These are phyloP conservation scores for Apiospora marii DNA, from an alignment of 2,329 filamentous ascomycete genomes.

Conservation along the genomic window DNA sequence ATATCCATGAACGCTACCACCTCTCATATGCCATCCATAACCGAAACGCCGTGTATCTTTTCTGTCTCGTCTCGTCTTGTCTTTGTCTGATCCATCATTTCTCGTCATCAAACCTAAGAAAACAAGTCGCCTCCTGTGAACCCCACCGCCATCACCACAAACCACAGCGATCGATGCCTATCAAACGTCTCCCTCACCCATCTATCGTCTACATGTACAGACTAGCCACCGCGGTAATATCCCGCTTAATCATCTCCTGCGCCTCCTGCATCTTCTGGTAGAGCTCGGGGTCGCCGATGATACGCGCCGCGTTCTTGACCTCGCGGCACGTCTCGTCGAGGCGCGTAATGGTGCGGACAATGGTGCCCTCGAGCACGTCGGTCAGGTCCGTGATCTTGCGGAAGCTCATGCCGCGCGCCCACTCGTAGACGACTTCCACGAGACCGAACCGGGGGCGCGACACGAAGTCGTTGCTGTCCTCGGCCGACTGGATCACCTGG, in stretches of 20 bases:
- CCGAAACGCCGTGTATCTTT: neutral
- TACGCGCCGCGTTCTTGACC: conserved; percentile 94
- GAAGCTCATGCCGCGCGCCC: conserved; percentile 97
- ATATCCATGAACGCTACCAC: neutral
- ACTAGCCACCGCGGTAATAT: conserved; percentile 89
- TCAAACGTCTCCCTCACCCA: neutral
- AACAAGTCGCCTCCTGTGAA: neutral
- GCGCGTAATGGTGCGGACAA: conserved; percentile 92
- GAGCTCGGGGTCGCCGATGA: conserved; percentile 91
- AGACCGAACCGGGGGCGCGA: conserved; percentile 88
- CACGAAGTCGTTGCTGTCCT: conserved; percentile 93
- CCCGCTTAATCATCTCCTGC: conserved; percentile 97
- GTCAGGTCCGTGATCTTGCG: conserved; percentile 96
- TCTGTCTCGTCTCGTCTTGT: neutral
- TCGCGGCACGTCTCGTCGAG: conserved; percentile 96
- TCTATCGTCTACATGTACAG: conserved; percentile 73
- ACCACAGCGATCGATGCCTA: neutral
- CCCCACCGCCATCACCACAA: neutral
- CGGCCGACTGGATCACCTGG: conserved; percentile 89
- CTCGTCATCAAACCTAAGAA: neutral
- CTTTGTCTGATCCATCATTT: neutral
- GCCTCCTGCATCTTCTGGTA: conserved; percentile 97
- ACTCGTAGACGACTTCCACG: conserved; percentile 98
- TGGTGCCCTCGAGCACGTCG: conserved; percentile 95
- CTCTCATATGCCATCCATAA: neutral